phyloP scores from a whole-genome alignment of 441 rosid species.

The Populus tomentosa region DNA sequence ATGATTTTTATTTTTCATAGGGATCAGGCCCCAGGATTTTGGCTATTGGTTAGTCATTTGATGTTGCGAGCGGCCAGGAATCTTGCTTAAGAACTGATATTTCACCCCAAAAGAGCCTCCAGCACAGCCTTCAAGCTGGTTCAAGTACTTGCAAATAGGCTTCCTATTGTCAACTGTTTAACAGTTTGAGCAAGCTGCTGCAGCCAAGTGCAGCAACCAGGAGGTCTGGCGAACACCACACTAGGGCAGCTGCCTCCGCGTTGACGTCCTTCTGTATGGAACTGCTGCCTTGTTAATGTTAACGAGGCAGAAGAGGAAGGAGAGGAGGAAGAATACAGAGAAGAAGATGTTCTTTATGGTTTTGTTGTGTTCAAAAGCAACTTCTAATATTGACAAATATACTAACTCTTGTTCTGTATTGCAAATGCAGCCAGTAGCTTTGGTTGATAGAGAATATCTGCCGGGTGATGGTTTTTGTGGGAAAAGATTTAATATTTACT shows the following conservation, averaged over 20 bases:
- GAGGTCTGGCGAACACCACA: constrained; percentile 29
- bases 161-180: constrained; percentile 29
- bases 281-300: constrained; percentile 14
- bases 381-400: neutral
- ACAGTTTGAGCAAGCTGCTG: constrained; percentile 25
- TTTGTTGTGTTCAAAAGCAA: neutral
- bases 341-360: constrained; percentile 20
- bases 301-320: constrained; percentile 8
- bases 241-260: constrained; percentile 26
- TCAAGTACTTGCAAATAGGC: constrained; percentile 24
- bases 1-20: too few relatives aligned
- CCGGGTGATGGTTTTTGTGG: neutral
- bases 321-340: constrained; percentile 9
- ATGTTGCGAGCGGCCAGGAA: constrained; percentile 31
- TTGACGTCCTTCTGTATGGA: constrained; percentile 22
- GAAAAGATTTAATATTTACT: too few relatives aligned
- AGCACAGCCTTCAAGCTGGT: constrained; percentile 23
- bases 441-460: neutral
- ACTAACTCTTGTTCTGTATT: neutral
- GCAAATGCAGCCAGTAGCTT: neutral
- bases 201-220: constrained; percentile 3
- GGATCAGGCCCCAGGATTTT: too few relatives aligned
- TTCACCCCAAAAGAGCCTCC: constrained; percentile 23
- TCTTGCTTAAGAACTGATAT: constrained; percentile 30
- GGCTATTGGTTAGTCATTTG: neutral